Evolutionary conservation across 768 basidiomycete species (phyloP), one percentile per base, ranked within the genome.

Genomic region (Hypsizygus marmoreus): DNA sequence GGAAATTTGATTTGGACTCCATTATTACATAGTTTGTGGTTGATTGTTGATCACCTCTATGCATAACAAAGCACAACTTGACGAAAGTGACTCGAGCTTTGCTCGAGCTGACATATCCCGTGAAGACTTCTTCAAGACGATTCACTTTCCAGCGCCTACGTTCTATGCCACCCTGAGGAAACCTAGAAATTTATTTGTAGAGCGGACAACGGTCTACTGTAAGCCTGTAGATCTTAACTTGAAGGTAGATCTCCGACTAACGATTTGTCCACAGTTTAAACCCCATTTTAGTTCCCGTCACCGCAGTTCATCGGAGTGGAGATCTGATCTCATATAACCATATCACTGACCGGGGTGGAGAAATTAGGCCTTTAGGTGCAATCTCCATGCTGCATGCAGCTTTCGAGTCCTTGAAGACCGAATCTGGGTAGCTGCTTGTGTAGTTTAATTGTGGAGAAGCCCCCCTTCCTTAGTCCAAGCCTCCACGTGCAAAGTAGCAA

Each of bases 1-100:
- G 36, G 14, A 35, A 23, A 32, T 30, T 41, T 40, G 34, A 43
- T 32, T 41, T 36, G 24, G 23, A 47, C 51, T 51, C 39, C 49
- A 49, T 51, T 54, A 51, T 45, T 44, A 40, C 38, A 42, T 14
- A 42, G 49, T 54, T 44, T 49, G 39, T 47, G 17, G 28, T 40
- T 54, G 50, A 48, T 51, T 55, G 53, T 46, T 47, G 43, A 34
- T 4, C 40, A 38, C 50, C 44, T 51, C 38, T 28, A 17, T 38
- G 46, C 37, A 45, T 48, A 55, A 51, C 48, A 55, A 45, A 35
- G 36, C 22, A 47, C 14, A 47, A 50, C 13, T 2, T 16, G 22
- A 16, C 7, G 7, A 16, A 35, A n/a, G 22, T 35, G 19, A 8
- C 11, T 3, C 34, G 13, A 35, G 9, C 9, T 16, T 35, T 3